Percentiles rank a stretch among this genome's conserved stretches.
Evolutionary conservation across 1,284 basidiomycete species (phyloP).

Genomic region (Singerocomus rubriflavus): DNA sequence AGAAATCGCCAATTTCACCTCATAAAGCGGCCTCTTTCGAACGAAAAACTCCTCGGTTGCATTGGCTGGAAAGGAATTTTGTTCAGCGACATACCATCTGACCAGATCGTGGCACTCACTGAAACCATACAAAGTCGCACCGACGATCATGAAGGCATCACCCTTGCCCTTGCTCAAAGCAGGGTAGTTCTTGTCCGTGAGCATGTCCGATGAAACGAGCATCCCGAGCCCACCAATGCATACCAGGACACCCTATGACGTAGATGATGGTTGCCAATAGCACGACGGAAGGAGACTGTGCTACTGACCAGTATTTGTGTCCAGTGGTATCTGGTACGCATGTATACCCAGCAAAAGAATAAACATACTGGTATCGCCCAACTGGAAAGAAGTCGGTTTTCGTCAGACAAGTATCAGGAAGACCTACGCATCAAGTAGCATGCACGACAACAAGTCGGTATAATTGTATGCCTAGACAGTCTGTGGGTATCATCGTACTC

Average conservation of each 20-base stretch:
- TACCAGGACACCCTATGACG: slow-evolving; percentile 61
- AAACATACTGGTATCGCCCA: slow-evolving; percentile 88
- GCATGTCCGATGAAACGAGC: slow-evolving; percentile 68
- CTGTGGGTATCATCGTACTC: neutral
- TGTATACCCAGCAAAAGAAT: slow-evolving; percentile 78
- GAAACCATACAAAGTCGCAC: slow-evolving; percentile 81
- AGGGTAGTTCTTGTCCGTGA: slow-evolving; percentile 70
- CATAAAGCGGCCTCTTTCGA: slow-evolving; percentile 74
- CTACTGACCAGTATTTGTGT: slow-evolving; percentile 67
- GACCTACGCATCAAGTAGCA: slow-evolving; percentile 81
- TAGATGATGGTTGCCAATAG: neutral
- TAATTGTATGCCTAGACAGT: slow-evolving; percentile 69
- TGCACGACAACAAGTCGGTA: slow-evolving; percentile 81
- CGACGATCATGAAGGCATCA: slow-evolving; percentile 84
- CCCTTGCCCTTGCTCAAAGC: slow-evolving; percentile 68
- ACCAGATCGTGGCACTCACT: slow-evolving; percentile 46
- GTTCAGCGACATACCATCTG: neutral
- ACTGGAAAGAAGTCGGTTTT: slow-evolving; percentile 35
- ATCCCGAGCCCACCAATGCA: slow-evolving; percentile 75
- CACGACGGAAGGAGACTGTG: neutral
- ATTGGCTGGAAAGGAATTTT: slow-evolving; percentile 51
- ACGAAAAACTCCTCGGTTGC: slow-evolving; percentile 87
- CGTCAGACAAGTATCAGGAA: neutral
- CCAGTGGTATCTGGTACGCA: slow-evolving; percentile 78
- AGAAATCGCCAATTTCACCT: slow-evolving; percentile 37